These are phyloP conservation scores for Fragaria iinumae DNA, from an alignment of 306 rosid species.

Conservation along the genomic window DNA sequence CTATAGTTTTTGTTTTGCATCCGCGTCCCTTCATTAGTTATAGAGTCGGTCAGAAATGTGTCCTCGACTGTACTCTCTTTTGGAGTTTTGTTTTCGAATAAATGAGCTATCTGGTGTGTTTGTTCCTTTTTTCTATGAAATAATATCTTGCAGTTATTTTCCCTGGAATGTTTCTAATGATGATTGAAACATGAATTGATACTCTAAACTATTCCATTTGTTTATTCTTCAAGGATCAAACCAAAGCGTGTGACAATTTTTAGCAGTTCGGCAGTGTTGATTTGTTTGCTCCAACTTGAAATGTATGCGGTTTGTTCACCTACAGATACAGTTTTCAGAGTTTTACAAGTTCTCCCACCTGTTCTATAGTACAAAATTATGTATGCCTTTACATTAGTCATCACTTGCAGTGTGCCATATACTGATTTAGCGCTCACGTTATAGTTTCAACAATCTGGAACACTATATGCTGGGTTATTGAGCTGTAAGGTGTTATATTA, in stretches of 20 bases:
- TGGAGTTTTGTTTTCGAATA: background rate
- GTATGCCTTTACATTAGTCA: background rate
- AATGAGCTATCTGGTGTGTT: background rate
- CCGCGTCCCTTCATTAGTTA: background rate
- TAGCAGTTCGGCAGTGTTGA: background rate
- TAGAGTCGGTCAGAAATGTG: conserved; percentile 1
- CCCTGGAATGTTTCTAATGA: background rate
- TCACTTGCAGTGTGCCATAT: background rate
- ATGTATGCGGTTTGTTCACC: no score
- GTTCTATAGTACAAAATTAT: background rate
- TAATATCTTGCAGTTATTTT: background rate
- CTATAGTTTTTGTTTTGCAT: background rate
- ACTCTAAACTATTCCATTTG: background rate
- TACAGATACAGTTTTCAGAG: background rate
- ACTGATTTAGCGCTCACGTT: background rate
- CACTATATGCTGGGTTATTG: background rate
- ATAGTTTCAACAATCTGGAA: background rate
- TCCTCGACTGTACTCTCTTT: background rate
- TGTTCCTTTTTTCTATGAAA: background rate
- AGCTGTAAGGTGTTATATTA: background rate
- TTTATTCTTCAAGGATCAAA: background rate
- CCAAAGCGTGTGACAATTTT: background rate
- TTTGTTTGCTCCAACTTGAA: background rate
- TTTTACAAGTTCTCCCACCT: background rate
- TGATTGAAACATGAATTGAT: background rate